Evolutionary conservation across 148 eudicot species (phyloP).

Genomic region (Persicaria tinctoria): DNA sequence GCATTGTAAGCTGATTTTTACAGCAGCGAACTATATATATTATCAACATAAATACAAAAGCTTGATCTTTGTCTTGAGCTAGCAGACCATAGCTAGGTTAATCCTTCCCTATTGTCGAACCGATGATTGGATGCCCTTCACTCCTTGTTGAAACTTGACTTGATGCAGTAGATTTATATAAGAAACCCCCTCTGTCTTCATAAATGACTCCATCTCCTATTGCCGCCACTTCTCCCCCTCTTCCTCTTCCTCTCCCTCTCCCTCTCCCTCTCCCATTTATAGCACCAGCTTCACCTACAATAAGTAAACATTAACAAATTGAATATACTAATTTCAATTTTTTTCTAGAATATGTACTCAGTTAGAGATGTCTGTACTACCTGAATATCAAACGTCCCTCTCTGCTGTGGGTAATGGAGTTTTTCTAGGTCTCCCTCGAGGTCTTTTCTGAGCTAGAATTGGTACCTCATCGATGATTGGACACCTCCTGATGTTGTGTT

Average conservation of each 20-base stretch:
- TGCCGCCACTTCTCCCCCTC: not conserved
- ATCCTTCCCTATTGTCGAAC: no score
- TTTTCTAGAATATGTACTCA: not conserved
- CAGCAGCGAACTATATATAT: no score
- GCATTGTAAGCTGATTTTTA: no score
- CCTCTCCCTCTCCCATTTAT: not conserved
- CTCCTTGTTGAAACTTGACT: not conserved
- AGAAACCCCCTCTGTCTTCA: not conserved
- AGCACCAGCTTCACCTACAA: not conserved
- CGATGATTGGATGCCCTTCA: not conserved
- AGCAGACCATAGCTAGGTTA: no score
- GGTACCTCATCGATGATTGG: not conserved
- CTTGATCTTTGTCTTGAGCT: no score
- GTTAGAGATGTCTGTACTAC: no score
- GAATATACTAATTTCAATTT: no score
- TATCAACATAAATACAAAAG: no score
- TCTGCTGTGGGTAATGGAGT: not conserved
- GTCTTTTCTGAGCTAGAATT: not conserved
- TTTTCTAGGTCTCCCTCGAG: not conserved
- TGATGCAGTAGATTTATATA: not conserved
- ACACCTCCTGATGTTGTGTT: not conserved
- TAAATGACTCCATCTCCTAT: not conserved
- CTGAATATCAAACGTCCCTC: not conserved
- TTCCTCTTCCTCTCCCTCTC: not conserved
- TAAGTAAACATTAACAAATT: no score